These are phyloP conservation scores for Celoporthe dispersa DNA, from an alignment of 2,329 filamentous ascomycete species.

Conservation along the genomic window DNA sequence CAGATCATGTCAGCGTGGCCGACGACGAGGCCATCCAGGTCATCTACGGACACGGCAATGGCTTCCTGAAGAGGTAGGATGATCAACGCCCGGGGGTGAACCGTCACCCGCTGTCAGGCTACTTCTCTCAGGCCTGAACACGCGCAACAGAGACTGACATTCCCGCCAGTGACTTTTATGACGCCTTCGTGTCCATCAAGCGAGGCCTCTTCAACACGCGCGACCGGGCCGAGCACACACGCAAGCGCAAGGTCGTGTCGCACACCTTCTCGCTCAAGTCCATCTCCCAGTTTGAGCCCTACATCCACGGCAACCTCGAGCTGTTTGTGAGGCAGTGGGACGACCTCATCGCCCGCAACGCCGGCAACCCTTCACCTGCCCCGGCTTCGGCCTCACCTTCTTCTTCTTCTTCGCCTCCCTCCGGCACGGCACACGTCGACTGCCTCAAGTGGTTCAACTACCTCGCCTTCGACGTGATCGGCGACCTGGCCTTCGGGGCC, in stretches of 20 bases:
- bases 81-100: too few species aligned
- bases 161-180: slow-evolving; percentile 74
- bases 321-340: slow-evolving; percentile 77
- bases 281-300: slow-evolving; percentile 84
- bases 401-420: slow-evolving; percentile 31
- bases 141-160: slow-evolving; percentile 24
- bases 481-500: slow-evolving; percentile 70
- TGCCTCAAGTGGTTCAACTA: slow-evolving; percentile 81
- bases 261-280: slow-evolving; percentile 87
- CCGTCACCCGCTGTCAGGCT: too few species aligned
- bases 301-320: slow-evolving; percentile 80
- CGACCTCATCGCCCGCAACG: slow-evolving; percentile 52
- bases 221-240: slow-evolving; percentile 78
- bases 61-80: slow-evolving; percentile 69
- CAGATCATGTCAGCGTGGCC: slow-evolving; percentile 81
- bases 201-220: slow-evolving; percentile 90
- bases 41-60: slow-evolving; percentile 82
- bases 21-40: slow-evolving; percentile 76
- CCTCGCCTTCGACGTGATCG: slow-evolving; percentile 59
- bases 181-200: slow-evolving; percentile 86
- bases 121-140: too few species aligned
- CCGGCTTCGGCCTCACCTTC: slow-evolving; percentile 35
- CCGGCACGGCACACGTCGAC: slow-evolving; percentile 69
- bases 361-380: slow-evolving; percentile 40
- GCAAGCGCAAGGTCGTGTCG: slow-evolving; percentile 86